Base-by-base conservation (phyloP, 305 asterid species). In the Rubia peregrina region DNA sequence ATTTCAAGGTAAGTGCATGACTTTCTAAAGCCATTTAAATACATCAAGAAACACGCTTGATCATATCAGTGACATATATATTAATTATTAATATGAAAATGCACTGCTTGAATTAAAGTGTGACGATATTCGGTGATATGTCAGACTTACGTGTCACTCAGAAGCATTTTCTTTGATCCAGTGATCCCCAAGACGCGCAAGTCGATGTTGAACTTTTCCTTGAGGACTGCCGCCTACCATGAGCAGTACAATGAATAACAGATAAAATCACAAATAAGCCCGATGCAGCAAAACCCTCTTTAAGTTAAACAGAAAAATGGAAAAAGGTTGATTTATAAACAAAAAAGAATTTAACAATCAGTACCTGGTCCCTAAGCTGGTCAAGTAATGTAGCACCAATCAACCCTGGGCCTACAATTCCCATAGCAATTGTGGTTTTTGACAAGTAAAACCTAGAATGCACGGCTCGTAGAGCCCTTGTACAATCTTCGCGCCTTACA, bases 301-400 rank as follows among this genome's bases (percentile, higher is more conserved):
- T 56, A 56, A 24, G 40, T 61, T 19, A 8, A 30, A 61, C 43
- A 61, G 41, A 22, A 2, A 11, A 13, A 59, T 22, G 36, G 7
- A n/a, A 51, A 51, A 57, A 21, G 30, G 56, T 49, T 49, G 21
- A 49, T 51, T 68, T 10, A 8, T 11, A 16, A 22, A 30, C 21
- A 12, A n/a, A 30, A 36, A 17, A 11, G 19, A 33, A 4, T 26
- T 44, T 12, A 38, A 71, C 38, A 48, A 73, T 55, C 65, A 74
- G 42, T 73, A 91, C 99, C 98, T 94, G 99, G 65, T 91, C 98
- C 79, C 86, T 87, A 69, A 94, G 96, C 83, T 94, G 99, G 82
- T 94, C 95, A 56, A 94, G 91, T 85, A 94, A 85, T 41, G 99
- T 88, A 71, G 87, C 90, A 82, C 99, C 99, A 71, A 94, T 91